Evolutionary conservation across 805 yeast species (phyloP).

Genomic region (Gaillardinia entomophila): DNA sequence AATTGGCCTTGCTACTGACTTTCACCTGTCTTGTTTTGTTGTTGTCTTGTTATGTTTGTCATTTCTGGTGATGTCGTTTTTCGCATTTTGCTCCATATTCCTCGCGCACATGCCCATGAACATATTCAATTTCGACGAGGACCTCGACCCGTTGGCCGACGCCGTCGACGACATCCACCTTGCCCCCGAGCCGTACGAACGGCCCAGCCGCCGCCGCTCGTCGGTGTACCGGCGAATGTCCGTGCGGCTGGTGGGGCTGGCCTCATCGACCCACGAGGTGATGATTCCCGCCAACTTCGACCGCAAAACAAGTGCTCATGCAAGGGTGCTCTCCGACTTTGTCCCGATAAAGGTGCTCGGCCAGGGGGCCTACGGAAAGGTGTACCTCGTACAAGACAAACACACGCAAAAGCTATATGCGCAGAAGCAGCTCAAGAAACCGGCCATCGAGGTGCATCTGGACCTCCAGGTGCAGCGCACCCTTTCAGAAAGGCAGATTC

Average conservation of each 20-base stretch:
- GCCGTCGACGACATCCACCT: neutral
- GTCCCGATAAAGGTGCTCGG: constrained; percentile 40
- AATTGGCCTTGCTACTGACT: no score
- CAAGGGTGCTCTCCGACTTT: constrained; percentile 31
- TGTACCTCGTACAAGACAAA: constrained; percentile 32
- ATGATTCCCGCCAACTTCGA: neutral
- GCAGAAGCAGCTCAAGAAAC: constrained; percentile 38
- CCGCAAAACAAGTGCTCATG: constrained; percentile 3
- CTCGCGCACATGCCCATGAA: neutral
- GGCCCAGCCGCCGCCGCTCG: constrained; percentile 7
- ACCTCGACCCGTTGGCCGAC: neutral
- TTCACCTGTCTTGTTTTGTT: no score
- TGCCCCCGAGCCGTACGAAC: no score
- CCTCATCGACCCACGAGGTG: neutral
- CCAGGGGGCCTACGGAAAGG: constrained; percentile 40
- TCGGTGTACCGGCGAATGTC: constrained; percentile 12
- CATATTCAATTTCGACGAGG: neutral
- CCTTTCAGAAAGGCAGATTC: constrained; percentile 69
- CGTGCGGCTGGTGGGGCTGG: constrained; percentile 3
- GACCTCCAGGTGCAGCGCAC: constrained; percentile 58
- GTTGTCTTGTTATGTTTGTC: neutral
- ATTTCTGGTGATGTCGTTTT: neutral
- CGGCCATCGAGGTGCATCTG: constrained; percentile 24
- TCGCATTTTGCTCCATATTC: neutral
- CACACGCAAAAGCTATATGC: constrained; percentile 36